Evolutionary conservation across 2,329 filamentous ascomycete genomes (phyloP).

Genomic region (Simplicillium sp.): DNA sequence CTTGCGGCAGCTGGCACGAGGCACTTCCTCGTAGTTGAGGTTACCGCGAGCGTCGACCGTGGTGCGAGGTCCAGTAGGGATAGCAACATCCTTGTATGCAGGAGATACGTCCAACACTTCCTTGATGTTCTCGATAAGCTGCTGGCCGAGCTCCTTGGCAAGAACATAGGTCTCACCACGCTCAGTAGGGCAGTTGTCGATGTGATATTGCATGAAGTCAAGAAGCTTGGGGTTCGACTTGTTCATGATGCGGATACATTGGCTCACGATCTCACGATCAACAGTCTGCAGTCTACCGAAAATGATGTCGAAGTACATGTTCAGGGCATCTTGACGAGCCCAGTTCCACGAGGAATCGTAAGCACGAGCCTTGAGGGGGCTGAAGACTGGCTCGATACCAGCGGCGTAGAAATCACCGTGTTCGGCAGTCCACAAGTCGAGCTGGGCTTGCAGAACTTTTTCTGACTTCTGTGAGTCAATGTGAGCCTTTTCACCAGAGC

Average conservation of each 20-base stretch:
- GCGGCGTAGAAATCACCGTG: slow-evolving; percentile 94
- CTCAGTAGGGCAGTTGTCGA: slow-evolving; percentile 95
- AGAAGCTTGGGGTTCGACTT: slow-evolving; percentile 90
- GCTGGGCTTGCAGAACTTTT: slow-evolving; percentile 79
- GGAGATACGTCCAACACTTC: slow-evolving; percentile 78
- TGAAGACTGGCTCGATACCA: slow-evolving; percentile 92
- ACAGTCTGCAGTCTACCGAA: slow-evolving; percentile 89
- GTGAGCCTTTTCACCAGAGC: slow-evolving; percentile 91
- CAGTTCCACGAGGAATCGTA: slow-evolving; percentile 99
- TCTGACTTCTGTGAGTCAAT: slow-evolving; percentile 77
- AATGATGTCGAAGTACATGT: slow-evolving; percentile 99
- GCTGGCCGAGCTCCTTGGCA: slow-evolving; percentile 87
- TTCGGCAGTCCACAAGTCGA: slow-evolving; percentile 91
- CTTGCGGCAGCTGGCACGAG: slow-evolving; percentile 84
- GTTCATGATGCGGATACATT: slow-evolving; percentile 99
- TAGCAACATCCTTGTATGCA: slow-evolving; percentile 89
- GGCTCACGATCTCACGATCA: slow-evolving; percentile 95
- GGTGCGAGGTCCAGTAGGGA: slow-evolving; percentile 87
- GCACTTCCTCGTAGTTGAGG: slow-evolving; percentile 82
- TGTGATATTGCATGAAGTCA: slow-evolving; percentile 99
- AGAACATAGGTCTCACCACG: slow-evolving; percentile 95
- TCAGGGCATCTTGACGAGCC: slow-evolving; percentile 93
- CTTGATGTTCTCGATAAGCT: slow-evolving; percentile 95
- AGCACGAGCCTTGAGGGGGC: slow-evolving; percentile 82
- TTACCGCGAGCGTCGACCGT: slow-evolving; percentile 89